Evolutionary conservation across 495 filamentous ascomycete genomes (phyloP).

Genomic region (Penicillium daleae): DNA sequence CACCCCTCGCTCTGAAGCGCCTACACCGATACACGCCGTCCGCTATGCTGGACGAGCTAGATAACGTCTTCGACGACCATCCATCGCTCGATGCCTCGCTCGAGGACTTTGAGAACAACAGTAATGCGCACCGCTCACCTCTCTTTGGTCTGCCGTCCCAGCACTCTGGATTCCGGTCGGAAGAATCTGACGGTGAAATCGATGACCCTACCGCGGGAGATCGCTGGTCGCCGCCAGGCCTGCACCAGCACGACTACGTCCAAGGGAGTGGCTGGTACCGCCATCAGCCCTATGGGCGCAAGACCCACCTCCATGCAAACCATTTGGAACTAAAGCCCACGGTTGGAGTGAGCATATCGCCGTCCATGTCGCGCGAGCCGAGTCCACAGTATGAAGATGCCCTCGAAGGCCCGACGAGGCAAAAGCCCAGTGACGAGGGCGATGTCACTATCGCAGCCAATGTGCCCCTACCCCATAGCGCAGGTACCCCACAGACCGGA

Average conservation of each 20-base stretch:
- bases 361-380: slow-evolving; percentile 54
- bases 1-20: slow-evolving; percentile 26
- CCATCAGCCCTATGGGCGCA: slow-evolving; percentile 54
- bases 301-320: slow-evolving; percentile 30
- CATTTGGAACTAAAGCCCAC: slow-evolving; percentile 48
- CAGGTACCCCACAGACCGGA: slow-evolving; percentile 56
- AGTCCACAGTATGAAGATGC: slow-evolving; percentile 62
- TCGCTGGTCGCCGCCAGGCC: slow-evolving; percentile 65
- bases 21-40: slow-evolving; percentile 41
- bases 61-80: slow-evolving; percentile 65
- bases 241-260: slow-evolving; percentile 52
- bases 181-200: slow-evolving; percentile 55
- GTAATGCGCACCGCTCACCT: slow-evolving; percentile 55
- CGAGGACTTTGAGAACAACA: slow-evolving; percentile 72
- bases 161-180: slow-evolving; percentile 77
- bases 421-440: slow-evolving; percentile 30
- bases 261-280: slow-evolving; percentile 64
- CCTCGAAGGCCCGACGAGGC: slow-evolving; percentile 40
- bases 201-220: slow-evolving; percentile 43
- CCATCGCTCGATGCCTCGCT: slow-evolving; percentile 72
- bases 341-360: slow-evolving; percentile 43
- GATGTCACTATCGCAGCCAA: slow-evolving; percentile 60
- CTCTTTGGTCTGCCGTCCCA: slow-evolving; percentile 67
- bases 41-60: slow-evolving; percentile 53
- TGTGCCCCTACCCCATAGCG: slow-evolving; percentile 56